phyloP scores from a whole-genome alignment of 2,329 filamentous ascomycete species.

The Monilinia laxa region DNA sequence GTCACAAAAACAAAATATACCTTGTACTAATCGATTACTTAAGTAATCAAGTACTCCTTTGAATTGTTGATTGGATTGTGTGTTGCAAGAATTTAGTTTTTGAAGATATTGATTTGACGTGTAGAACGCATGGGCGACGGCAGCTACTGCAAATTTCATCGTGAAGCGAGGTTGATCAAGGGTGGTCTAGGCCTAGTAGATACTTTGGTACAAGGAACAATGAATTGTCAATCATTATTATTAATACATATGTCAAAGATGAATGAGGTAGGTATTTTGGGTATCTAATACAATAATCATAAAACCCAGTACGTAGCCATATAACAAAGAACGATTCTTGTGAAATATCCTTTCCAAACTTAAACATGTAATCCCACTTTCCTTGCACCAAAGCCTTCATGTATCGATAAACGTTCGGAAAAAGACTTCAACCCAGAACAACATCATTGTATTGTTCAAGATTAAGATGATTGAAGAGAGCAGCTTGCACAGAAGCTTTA shows the following conservation, averaged over 20 bases:
- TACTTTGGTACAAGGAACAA: slow-evolving; percentile 22
- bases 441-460: slow-evolving; percentile 38
- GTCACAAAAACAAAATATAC: neutral
- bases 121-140: slow-evolving; percentile 22
- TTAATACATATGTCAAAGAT: slow-evolving; percentile 16
- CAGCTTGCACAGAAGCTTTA: slow-evolving; percentile 39
- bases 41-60: neutral
- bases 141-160: slow-evolving; percentile 22
- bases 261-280: neutral
- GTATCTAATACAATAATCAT: slow-evolving; percentile 19
- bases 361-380: slow-evolving; percentile 15
- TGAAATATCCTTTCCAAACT: slow-evolving; percentile 8
- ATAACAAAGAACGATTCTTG: neutral
- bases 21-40: neutral
- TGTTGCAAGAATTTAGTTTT: slow-evolving; percentile 18
- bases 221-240: slow-evolving; percentile 11
- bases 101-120: slow-evolving; percentile 11
- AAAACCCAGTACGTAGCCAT: neutral
- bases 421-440: slow-evolving; percentile 32
- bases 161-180: slow-evolving; percentile 25
- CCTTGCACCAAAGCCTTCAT: neutral
- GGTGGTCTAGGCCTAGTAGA: slow-evolving; percentile 6
- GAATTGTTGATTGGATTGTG: neutral
- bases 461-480: slow-evolving; percentile 38
- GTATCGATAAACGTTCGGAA: neutral